Conservation (phyloP, 352 stramenopile species). For the Pythium insidiosum region DNA sequence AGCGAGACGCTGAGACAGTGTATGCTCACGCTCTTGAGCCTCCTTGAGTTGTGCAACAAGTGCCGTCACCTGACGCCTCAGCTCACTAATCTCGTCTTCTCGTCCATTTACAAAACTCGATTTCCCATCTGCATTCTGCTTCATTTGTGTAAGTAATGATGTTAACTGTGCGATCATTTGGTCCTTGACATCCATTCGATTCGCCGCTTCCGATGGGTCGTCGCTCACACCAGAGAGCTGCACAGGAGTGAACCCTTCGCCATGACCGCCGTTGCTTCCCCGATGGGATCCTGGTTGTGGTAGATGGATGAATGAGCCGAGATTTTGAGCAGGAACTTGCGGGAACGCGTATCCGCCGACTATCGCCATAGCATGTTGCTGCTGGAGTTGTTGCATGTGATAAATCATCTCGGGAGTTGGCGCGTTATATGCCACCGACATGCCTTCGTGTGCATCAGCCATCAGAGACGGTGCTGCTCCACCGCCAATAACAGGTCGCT, state of each 20-base stretch:
- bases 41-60: constrained; percentile 29
- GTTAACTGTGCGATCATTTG: constrained; percentile 61
- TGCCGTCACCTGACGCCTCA: constrained; percentile 27
- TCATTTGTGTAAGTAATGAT: constrained; percentile 63
- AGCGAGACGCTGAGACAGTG: constrained; percentile 21
- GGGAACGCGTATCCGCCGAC: too few species aligned
- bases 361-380: constrained; percentile 23
- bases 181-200: constrained; percentile 56
- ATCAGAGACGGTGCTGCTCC: too few species aligned
- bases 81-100: constrained; percentile 37
- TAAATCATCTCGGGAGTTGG: constrained; percentile 25
- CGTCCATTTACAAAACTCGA: constrained; percentile 53
- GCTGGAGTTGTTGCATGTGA: constrained; percentile 43
- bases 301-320: too few species aligned
- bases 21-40: constrained; percentile 24
- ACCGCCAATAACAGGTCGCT: too few species aligned
- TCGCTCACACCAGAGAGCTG: too few species aligned
- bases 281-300: background rate
- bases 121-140: constrained; percentile 59
- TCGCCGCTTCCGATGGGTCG: constrained; percentile 17
- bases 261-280: constrained; percentile 1
- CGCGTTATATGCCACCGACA: too few species aligned
- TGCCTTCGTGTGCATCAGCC: too few species aligned
- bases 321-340: too few species aligned
- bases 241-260: too few species aligned